Base-by-base conservation (phyloP, 2,329 filamentous ascomycete species). In the Diaporthe caulivora region DNA sequence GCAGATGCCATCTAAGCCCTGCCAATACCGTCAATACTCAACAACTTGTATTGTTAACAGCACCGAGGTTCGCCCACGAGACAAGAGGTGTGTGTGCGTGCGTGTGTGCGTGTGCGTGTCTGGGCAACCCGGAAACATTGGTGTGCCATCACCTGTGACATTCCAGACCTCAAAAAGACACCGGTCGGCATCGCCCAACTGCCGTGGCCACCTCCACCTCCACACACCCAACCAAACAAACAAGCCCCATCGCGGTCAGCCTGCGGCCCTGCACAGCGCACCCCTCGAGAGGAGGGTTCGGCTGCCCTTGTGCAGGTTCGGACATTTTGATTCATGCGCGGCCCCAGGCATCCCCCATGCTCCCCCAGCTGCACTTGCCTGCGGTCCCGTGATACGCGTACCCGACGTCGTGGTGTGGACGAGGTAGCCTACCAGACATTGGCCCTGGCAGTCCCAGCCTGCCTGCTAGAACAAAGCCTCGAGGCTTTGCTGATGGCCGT, bases 301-400 rank as follows among this genome's bases (percentile, higher is more conserved):
- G 21, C 62, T 51, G 62, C 62, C 15, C 34, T n/a, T n/a, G 29
- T 65, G 62, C 62, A 65, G 44, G 7, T 51, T 65, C 62, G 62
- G 62, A 51, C 62, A 65, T 51, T 51, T 65, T 65, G 44, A 65
- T 65, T 65, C 62, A 65, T 65, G 62, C 62, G 31, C 62, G 44
- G 21, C 11, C 11, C 15, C 62, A 51, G 18, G 62, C 62, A 51
- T 65, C 26, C 62, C 44, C 62, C 62, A 65, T 51, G 44, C 47
- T 65, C 51, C 62, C 47, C 62, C 31, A 34, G 44, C 44, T 65
- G 62, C 62, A 65, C 62, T n/a, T 21, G 62, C 44, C 44, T 51
- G 44, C 6, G 62, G 44, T 65, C 62, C 62, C 62, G 62, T 65
- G 62, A 65, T 65, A 65, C 44, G 44, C 62, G 62, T 51, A 37